Evolutionary conservation across 306 rosid genomes (phyloP).

Genomic region (Biancaea sappan): DNA sequence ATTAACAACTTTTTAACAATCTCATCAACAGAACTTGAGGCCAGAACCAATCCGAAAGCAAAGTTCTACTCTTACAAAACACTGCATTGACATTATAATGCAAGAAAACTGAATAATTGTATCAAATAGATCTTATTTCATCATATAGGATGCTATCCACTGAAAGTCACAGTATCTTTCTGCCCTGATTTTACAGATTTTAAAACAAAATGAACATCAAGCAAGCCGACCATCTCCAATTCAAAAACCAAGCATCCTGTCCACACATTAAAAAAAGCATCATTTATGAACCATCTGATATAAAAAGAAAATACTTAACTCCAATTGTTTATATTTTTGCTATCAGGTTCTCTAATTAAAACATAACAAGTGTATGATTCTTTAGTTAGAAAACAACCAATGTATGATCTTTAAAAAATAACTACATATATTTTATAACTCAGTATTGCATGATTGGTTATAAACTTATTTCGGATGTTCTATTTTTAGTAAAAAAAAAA

Average conservation of each 20-base stretch:
- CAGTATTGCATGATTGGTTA: too few species aligned
- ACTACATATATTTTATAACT: too few species aligned
- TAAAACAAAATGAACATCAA: conserved; percentile 25
- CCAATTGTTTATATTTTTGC: too few species aligned
- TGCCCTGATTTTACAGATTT: conserved; percentile 20
- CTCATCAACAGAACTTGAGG: not conserved
- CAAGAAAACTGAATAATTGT: not conserved
- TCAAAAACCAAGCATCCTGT: conserved; percentile 31
- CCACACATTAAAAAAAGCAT: not conserved
- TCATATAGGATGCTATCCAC: conserved; percentile 30
- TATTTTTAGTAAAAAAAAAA: too few species aligned
- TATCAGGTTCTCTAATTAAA: too few species aligned
- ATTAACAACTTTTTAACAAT: too few species aligned
- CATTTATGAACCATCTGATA: not conserved
- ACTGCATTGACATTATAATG: not conserved
- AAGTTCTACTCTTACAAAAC: not conserved
- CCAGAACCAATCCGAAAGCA: not conserved
- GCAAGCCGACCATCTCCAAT: conserved; percentile 20
- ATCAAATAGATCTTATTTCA: conserved; percentile 36
- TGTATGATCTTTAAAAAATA: too few species aligned
- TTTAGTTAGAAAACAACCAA: too few species aligned
- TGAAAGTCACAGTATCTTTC: conserved; percentile 35
- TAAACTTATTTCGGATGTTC: too few species aligned
- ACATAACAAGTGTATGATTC: too few species aligned
- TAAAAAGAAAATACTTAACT: too few species aligned